Base-by-base conservation (phyloP, 2,329 filamentous ascomycete species). In the Ascochyta pisi region DNA sequence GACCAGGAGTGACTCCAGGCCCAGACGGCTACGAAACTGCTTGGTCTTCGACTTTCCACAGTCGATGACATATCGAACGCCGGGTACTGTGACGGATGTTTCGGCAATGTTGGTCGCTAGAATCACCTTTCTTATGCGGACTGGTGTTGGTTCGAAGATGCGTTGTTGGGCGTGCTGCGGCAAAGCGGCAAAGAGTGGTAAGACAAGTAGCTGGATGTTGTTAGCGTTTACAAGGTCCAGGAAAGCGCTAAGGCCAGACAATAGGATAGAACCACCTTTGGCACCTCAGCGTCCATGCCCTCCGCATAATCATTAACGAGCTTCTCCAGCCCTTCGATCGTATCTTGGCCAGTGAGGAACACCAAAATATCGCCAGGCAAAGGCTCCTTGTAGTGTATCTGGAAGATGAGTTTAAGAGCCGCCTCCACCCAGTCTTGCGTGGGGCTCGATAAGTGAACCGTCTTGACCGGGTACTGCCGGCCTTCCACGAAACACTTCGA, bases 101-200 rank as follows among this genome's bases (percentile, higher is more conserved):
- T 99, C 95, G n/a, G 95, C 95, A 67, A 99, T 98, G 69, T 99
- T 99, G 13, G 95, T 99, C 0, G 93, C 89, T 0, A 99, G 80
- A 0, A 99, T 92, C 12, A 98, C 84, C 71, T 98, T 98, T 39
- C 95, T 85, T 0, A 91, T 96, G n/a, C 82, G 82, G 2, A 86
- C 84, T 0, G 86, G 85, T 22, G 90, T 84, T 1, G 90, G 89
- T 50, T 88, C 82, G 73, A 99, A 98, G 9, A 96, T 92, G 22
- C 87, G 85, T 63, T 96, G 90, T 67, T 99, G 95, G 0, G 90
- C 89, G 49, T 89, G 85, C 64, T 95, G 92, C 1, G 94, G 90
- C 6, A 99, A 83, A 33, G 96, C 92, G 1, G 95, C 95, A 68
- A 96, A 98, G 0, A 99, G 82, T 0, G 94, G 92, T 26, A 95